phyloP scores from a whole-genome alignment of 148 eudicot species.

The Fagopyrum tataricum region DNA sequence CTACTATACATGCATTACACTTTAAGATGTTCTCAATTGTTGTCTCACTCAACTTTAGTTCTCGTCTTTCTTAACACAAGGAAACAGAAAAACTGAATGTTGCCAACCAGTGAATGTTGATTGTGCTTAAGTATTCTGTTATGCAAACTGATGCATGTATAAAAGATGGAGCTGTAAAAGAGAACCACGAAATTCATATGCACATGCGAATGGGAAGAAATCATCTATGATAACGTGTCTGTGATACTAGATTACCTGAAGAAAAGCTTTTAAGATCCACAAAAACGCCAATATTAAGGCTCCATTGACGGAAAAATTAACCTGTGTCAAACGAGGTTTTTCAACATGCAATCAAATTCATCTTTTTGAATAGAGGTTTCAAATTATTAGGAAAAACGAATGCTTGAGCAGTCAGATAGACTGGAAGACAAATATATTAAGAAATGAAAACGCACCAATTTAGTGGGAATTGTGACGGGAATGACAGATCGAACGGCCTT shows the following conservation, averaged over 20 bases:
- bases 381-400: neutral
- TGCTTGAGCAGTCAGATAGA: neutral
- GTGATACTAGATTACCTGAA: constrained; percentile 47
- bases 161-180: neutral
- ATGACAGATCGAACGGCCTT: constrained; percentile 83
- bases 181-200: neutral
- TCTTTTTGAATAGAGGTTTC: neutral
- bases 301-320: constrained; percentile 89
- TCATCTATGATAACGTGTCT: neutral
- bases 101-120: neutral
- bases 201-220: neutral
- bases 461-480: constrained; percentile 62
- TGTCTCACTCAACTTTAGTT: neutral
- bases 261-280: constrained; percentile 90
- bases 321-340: constrained; percentile 29
- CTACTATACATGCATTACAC: too few species aligned
- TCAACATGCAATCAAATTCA: neutral
- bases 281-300: constrained; percentile 67
- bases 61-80: neutral
- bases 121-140: neutral
- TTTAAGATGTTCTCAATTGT: too few species aligned
- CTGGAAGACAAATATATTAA: neutral
- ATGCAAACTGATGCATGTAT: neutral
- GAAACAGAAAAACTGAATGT: neutral
- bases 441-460: constrained; percentile 41